These are phyloP conservation scores for Verticillium longisporum DNA, from an alignment of 2,329 filamentous ascomycete species.

Conservation along the genomic window DNA sequence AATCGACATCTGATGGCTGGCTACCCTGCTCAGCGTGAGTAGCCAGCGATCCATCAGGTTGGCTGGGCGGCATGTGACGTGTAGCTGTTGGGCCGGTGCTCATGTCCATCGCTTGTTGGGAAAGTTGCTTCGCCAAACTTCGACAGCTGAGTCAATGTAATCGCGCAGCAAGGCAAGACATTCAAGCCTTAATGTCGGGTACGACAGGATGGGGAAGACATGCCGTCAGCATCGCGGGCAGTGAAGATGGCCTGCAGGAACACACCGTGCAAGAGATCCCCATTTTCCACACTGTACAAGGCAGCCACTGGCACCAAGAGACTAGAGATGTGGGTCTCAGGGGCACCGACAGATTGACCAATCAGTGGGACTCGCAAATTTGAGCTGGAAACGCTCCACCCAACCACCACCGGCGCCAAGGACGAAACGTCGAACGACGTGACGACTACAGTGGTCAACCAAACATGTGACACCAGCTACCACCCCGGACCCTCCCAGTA, in stretches of 20 bases:
- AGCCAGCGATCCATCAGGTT: background rate
- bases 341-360: background rate
- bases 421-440: background rate
- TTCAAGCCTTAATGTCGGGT: constrained; percentile 4
- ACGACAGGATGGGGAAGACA: constrained; percentile 1
- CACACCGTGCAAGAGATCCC: background rate
- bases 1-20: background rate
- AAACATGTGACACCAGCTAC: background rate
- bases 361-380: background rate
- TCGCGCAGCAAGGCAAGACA: too few relatives aligned
- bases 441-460: background rate
- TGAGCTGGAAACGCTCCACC: background rate
- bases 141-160: too few relatives aligned
- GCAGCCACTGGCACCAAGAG: background rate
- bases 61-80: background rate
- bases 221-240: constrained; percentile 3
- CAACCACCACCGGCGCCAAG: background rate
- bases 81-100: background rate
- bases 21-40: background rate
- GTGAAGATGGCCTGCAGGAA: background rate
- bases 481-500: background rate
- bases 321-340: background rate
- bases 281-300: background rate
- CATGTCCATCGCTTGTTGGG: background rate
- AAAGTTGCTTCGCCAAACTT: constrained; percentile 4